Percentiles rank a stretch among this genome's conserved stretches.
phyloP scores from a whole-genome alignment of 306 rosid genomes.

The Datisca glomerata region DNA sequence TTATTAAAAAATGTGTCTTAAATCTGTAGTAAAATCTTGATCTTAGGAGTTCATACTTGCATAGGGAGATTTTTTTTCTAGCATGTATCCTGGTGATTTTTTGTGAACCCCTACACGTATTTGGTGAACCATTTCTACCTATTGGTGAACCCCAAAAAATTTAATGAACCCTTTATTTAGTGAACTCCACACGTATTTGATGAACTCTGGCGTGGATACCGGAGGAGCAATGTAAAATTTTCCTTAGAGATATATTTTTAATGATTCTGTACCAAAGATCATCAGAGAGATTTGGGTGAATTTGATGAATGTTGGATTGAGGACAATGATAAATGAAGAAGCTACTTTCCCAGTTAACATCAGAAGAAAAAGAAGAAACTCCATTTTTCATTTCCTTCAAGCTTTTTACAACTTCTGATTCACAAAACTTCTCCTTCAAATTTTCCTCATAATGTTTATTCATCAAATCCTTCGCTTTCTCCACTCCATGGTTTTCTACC shows the following conservation, averaged over 20 bases:
- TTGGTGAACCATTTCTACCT: too few species aligned
- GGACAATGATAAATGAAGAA: slow-evolving; percentile 85
- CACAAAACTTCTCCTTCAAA: slow-evolving; percentile 50
- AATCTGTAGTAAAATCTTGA: too few species aligned
- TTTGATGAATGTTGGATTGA: slow-evolving; percentile 38
- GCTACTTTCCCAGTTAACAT: slow-evolving; percentile 66
- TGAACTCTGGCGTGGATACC: too few species aligned
- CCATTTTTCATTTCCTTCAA: slow-evolving; percentile 21
- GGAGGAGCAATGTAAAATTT: too few species aligned
- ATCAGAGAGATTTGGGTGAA: slow-evolving; percentile 35
- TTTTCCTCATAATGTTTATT: slow-evolving; percentile 58
- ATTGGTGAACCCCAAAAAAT: too few species aligned
- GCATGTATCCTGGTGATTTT: too few species aligned
- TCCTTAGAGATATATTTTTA: too few species aligned
- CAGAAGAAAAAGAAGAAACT: slow-evolving; percentile 21
- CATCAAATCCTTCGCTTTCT: slow-evolving; percentile 53
- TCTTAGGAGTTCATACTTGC: slow-evolving; percentile 16
- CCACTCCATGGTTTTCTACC: slow-evolving; percentile 80
- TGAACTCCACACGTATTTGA: too few species aligned
- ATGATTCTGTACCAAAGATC: slow-evolving; percentile 67
- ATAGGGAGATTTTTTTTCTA: too few species aligned
- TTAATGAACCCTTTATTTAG: too few species aligned
- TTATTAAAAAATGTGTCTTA: not conserved
- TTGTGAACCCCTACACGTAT: too few species aligned
- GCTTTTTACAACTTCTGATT: slow-evolving; percentile 45